Evolutionary conservation across 352 stramenopile genomes (phyloP), one percentile per base, ranked within the genome.

Genomic region (Globisporangium yorkense): DNA sequence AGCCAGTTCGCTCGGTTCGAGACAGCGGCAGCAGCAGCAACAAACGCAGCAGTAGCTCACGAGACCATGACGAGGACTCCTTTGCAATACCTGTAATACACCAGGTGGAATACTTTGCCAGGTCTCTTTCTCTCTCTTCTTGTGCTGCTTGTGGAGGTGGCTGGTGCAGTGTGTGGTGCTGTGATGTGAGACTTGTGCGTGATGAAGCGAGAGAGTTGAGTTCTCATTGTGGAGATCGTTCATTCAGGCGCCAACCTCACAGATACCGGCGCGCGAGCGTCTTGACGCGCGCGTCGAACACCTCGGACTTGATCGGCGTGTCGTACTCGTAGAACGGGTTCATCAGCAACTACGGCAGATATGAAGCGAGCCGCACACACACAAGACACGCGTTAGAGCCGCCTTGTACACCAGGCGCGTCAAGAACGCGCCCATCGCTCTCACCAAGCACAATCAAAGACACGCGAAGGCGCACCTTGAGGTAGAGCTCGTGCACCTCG

Each of bases 291-390:
- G 83, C 75, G 57, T 98, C 92, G 79, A 98, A 98, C 20, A 96
- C 83, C 55, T 94, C 88, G 1, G 87, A 97, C 21, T 72, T 89
- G 67, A 98, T 97, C 6, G 90, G 88, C 31, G 91, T 97, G 67
- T 98, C 95, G 66, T 97, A 96, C 57, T 94, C 79, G 74, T 98
- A 98, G 68, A 98, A 98, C 47, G 95, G 95, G 67, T 98, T 98
- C 90, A 98, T 93, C 29, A 97, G 78, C 8, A 97, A 63, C 94
- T 97, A 20, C 5, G 21, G 35, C 10, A 9, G 8, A 2, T 15
- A 35, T 7, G 31, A 35, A 35, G 5, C 31, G 31, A 35, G 31
- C 8, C 18, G 51, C 39, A 51, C 31, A 31, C 15, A 57, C 39
- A 37, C 53, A 58, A 54, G 16, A 31, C 51, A n/a, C 35, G 16